A percentile compares a stretch with the other conserved stretches of the same genome.
Evolutionary conservation across 2,329 filamentous ascomycete genomes (phyloP).

Genomic region (Curvularia lunata): DNA sequence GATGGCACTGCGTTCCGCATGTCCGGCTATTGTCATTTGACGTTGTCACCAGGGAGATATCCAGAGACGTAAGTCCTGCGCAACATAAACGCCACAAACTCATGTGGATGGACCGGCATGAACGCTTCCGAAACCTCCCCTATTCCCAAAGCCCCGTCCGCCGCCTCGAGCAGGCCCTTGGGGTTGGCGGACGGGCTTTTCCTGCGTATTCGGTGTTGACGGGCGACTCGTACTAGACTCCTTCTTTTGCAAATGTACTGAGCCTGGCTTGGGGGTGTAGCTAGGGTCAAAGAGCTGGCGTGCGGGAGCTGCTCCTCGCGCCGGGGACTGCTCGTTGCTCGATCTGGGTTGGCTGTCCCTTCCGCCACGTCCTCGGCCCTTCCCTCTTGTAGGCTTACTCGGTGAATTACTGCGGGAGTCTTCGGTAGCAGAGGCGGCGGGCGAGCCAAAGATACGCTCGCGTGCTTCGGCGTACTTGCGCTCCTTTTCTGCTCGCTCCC

Average conservation of each 20-base stretch:
- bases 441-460: constrained; percentile 81
- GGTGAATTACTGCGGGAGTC: constrained; percentile 47
- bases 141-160: constrained; percentile 75
- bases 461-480: constrained; percentile 86
- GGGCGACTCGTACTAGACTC: constrained; percentile 55
- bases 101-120: constrained; percentile 29
- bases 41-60: background rate
- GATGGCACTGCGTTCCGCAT: background rate
- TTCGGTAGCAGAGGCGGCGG: constrained; percentile 44
- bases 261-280: constrained; percentile 69
- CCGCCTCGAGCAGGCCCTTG: constrained; percentile 77
- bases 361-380: constrained; percentile 46
- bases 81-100: background rate
- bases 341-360: constrained; percentile 49
- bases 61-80: background rate
- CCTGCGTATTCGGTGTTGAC: constrained; percentile 65
- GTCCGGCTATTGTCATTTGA: too few species aligned
- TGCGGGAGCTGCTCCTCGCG: constrained; percentile 38
- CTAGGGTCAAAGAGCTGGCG: constrained; percentile 80
- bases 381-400: constrained; percentile 43
- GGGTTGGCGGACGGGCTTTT: constrained; percentile 74
- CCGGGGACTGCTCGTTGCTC: constrained; percentile 47
- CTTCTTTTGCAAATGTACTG: constrained; percentile 54
- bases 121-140: constrained; percentile 55
- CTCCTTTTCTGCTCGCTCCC: constrained; percentile 87